Evolutionary conservation across 2,329 filamentous ascomycete species (phyloP).

Genomic region (Parastagonospora nodorum): DNA sequence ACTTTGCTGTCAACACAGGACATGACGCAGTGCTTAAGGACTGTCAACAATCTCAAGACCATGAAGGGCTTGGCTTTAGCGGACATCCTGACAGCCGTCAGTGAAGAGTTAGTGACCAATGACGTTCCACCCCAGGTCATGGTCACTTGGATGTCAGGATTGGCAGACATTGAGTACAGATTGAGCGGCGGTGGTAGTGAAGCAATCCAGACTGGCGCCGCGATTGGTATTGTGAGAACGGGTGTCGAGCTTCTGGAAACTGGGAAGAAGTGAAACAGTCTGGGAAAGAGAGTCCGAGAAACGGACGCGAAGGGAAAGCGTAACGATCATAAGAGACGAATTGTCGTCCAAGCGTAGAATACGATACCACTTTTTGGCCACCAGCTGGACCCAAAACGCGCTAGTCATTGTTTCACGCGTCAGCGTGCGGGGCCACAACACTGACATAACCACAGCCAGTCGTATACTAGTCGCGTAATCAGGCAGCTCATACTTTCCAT

Average conservation of each 20-base stretch:
- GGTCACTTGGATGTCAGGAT: slow-evolving; percentile 86
- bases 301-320: not conserved
- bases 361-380: not conserved
- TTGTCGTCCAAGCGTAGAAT: not conserved
- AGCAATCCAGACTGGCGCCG: slow-evolving; percentile 85
- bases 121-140: slow-evolving; percentile 87
- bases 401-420: not conserved
- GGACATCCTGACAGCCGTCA: slow-evolving; percentile 86
- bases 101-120: slow-evolving; percentile 79
- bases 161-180: slow-evolving; percentile 92
- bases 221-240: slow-evolving; percentile 85
- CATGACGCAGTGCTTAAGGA: slow-evolving; percentile 85
- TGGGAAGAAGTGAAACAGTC: slow-evolving; percentile 26
- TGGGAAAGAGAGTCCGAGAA: not conserved
- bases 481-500: not conserved
- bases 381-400: not conserved
- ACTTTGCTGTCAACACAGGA: slow-evolving; percentile 85
- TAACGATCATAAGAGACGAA: not conserved
- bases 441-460: not conserved
- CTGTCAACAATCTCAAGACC: slow-evolving; percentile 85
- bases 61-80: slow-evolving; percentile 86
- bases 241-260: slow-evolving; percentile 72
- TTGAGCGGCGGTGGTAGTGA: slow-evolving; percentile 88
- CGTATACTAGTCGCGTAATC: not conserved
- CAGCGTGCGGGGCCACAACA: not conserved